Conservation (phyloP, 176 grass and related monocot species). For the Coix lacrymajobi region DNA sequence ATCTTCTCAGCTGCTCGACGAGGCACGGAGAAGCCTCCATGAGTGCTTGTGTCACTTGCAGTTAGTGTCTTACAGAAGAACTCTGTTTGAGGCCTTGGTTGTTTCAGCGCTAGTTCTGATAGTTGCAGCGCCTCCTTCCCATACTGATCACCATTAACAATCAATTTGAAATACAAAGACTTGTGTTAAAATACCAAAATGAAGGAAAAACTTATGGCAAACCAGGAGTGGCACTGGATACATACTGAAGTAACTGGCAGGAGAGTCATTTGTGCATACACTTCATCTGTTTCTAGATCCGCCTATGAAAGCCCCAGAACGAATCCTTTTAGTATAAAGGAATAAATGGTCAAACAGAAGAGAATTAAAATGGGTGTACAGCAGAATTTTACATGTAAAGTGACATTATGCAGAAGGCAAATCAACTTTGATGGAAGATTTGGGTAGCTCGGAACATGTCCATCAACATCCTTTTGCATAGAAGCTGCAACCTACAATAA, state of each 20-base stretch:
- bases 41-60: conserved; percentile 72
- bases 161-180: neutral
- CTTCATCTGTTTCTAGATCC: conserved; percentile 72
- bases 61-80: conserved; percentile 79
- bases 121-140: conserved; percentile 54
- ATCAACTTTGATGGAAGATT: conserved; percentile 62
- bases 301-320: conserved; percentile 37
- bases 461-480: conserved; percentile 63
- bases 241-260: conserved; percentile 57
- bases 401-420: conserved; percentile 60
- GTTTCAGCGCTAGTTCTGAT: conserved; percentile 61
- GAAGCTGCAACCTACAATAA: conserved; percentile 60
- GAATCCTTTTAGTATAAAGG: neutral
- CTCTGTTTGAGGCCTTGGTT: conserved; percentile 50
- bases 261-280: conserved; percentile 76
- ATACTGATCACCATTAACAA: conserved; percentile 38
- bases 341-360: neutral
- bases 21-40: conserved; percentile 74
- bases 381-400: conserved; percentile 54
- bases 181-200: neutral
- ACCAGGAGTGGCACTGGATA: neutral
- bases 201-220: neutral
- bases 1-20: conserved; percentile 65
- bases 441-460: conserved; percentile 69
- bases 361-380: neutral